A percentile compares a stretch with the other conserved stretches of the same genome.
Conservation (phyloP, 2,329 filamentous ascomycete species). For the Graphilbum fragrans region DNA sequence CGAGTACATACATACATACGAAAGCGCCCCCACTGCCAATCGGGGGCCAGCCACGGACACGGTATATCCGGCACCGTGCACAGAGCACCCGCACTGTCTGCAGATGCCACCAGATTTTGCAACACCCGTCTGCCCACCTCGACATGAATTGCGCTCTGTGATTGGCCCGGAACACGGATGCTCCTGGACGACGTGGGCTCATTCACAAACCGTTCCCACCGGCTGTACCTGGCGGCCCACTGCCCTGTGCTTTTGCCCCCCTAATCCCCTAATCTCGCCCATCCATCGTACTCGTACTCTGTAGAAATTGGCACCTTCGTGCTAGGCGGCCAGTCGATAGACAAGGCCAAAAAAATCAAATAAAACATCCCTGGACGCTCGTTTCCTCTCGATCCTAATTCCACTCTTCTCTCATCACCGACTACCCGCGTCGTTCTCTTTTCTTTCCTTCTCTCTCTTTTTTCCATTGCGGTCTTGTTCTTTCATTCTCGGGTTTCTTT, state of each 20-base stretch:
- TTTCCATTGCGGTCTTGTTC: not conserved
- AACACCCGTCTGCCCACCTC: not conserved
- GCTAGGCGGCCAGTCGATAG: too few species aligned
- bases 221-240: too few species aligned
- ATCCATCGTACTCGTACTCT: too few species aligned
- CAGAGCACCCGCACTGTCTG: not conserved
- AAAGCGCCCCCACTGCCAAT: too few species aligned
- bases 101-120: not conserved
- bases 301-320: too few species aligned
- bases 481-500: not conserved
- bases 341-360: not conserved
- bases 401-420: not conserved
- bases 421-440: too few species aligned
- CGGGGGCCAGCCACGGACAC: too few species aligned
- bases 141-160: not conserved
- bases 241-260: too few species aligned
- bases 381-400: not conserved
- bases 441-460: not conserved
- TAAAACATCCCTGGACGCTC: not conserved
- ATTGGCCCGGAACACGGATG: conserved; percentile 12
- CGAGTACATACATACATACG: too few species aligned
- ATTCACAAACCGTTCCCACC: conserved; percentile 5
- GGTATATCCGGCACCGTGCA: not conserved
- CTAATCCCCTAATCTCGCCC: too few species aligned
- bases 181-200: conserved; percentile 10